Evolutionary conservation across 371 early-diverging fungal genomes (phyloP), one percentile per base, ranked within the genome.

Genomic region (Coemansia sp.): DNA sequence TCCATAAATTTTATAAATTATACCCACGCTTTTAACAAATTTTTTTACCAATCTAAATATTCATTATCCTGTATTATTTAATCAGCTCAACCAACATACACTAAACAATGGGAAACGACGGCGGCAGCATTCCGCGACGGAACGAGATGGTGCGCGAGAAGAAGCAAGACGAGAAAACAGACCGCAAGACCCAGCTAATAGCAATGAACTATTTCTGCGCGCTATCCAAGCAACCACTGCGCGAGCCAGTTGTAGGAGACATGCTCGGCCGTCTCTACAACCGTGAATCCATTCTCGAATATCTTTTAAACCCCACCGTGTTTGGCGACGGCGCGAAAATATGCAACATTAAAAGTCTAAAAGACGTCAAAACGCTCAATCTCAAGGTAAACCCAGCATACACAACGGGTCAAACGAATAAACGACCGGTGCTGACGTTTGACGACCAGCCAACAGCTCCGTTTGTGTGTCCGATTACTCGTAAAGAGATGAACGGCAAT

Each of bases 401-500:
- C 64, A 78, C 84, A 21, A 75, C 62, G 52, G 7, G 16, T 5
- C 59, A 25, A 62, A 53, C 78, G 85, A 72, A 62, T 80, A 44
- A 48, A 40, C 37, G 77, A 80, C 37, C 53, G 82, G 20, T 28
- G 87, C 79, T 67, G 84, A 80, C 62, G 26, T 53, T 74, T 84
- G 61, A 84, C 82, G 67, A 71, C 67, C 55, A 68, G 33, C 56
- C 66, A 18, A 75, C 89, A 21, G 69, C 81, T 0, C 84, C 75
- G 70, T 96, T 90, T 67, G 85, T 92, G 23, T 98, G 98, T 67
- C 97, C 98, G 0, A 82, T 98, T 12, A 91, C 96, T 0, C 83
- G 88, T 83, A 93, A 92, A 75, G 97, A 95, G 82, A 94, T 98
- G 94, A 95, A 93, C 71, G 97, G 96, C 11, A 91, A 91, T 61